These are phyloP conservation scores for Aspergillus sp. DNA, from an alignment of 2,329 filamentous ascomycete genomes.

Conservation along the genomic window DNA sequence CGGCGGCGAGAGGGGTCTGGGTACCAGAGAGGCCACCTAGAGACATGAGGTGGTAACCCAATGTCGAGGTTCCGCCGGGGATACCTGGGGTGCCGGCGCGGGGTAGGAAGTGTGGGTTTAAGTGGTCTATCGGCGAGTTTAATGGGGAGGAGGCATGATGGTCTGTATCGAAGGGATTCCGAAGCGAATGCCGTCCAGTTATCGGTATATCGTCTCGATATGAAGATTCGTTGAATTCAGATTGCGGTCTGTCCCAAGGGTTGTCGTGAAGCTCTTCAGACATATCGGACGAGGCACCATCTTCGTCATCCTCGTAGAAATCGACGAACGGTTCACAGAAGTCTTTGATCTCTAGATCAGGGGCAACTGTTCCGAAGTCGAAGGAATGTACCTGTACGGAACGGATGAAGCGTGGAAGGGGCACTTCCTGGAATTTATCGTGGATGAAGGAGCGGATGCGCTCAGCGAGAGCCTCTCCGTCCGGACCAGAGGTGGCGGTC, in stretches of 20 bases:
- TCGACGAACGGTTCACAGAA: slow-evolving; percentile 93
- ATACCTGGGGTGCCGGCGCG: slow-evolving; percentile 49
- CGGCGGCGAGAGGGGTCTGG: slow-evolving; percentile 49
- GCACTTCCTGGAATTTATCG: slow-evolving; percentile 89
- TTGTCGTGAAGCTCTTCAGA: slow-evolving; percentile 35
- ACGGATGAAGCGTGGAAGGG: slow-evolving; percentile 92
- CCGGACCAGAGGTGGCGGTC: slow-evolving; percentile 81
- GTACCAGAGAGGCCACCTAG: slow-evolving; percentile 50
- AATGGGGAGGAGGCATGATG: slow-evolving; percentile 27
- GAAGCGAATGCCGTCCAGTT: slow-evolving; percentile 25
- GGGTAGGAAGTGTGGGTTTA: slow-evolving; percentile 44
- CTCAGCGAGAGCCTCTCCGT: slow-evolving; percentile 80
- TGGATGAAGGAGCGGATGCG: slow-evolving; percentile 91
- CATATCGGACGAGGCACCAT: slow-evolving; percentile 46
- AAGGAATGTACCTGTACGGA: slow-evolving; percentile 94
- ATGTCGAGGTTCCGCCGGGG: slow-evolving; percentile 50
- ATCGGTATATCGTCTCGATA: slow-evolving; percentile 33
- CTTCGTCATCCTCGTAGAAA: slow-evolving; percentile 81
- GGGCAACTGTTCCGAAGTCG: slow-evolving; percentile 80
- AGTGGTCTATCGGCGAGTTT: slow-evolving; percentile 39
- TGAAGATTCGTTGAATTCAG: slow-evolving; percentile 26
- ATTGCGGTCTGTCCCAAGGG: slow-evolving; percentile 20
- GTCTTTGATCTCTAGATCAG: slow-evolving; percentile 89
- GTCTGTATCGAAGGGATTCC: slow-evolving; percentile 30
- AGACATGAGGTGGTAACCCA: slow-evolving; percentile 50